Conservation (phyloP, 2,329 filamentous ascomycete species). For the Chrysoporthe deuterocubensis region DNA sequence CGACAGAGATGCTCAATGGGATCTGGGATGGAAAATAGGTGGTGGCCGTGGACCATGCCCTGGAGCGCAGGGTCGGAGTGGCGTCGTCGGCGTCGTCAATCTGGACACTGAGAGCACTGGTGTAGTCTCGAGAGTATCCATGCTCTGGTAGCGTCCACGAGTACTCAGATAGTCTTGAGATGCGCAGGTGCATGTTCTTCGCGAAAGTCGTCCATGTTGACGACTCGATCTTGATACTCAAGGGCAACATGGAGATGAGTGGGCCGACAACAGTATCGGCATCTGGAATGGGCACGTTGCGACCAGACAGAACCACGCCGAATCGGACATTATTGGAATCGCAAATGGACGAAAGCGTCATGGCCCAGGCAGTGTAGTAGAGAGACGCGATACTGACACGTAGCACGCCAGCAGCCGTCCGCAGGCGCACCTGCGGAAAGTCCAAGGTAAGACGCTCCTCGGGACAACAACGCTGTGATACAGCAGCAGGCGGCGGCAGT, state of each 20-base stretch:
- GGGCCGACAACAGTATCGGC: not conserved
- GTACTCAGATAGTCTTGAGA: not conserved
- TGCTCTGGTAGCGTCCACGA: not conserved
- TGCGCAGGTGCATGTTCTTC: not conserved
- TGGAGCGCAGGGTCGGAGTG: not conserved
- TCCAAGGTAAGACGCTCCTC: not conserved
- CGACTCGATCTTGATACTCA: not conserved
- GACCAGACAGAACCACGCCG: not conserved
- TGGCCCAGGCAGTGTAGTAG: not conserved
- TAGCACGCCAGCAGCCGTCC: not conserved
- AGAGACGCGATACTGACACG: not conserved
- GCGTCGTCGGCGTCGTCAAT: not conserved
- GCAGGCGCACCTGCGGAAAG: not conserved
- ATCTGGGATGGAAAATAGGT: not conserved
- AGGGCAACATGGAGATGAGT: not conserved
- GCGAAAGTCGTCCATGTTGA: not conserved
- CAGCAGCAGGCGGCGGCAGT: too few species aligned
- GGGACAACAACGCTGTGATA: not conserved
- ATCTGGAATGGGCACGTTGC: not conserved
- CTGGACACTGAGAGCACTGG: not conserved
- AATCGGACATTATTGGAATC: not conserved
- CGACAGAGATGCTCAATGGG: not conserved
- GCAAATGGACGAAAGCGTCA: not conserved
- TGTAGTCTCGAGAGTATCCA: not conserved
- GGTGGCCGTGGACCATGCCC: not conserved